phyloP scores from a whole-genome alignment of 2,329 filamentous ascomycete species.

The Pleurostoma richardsiae region DNA sequence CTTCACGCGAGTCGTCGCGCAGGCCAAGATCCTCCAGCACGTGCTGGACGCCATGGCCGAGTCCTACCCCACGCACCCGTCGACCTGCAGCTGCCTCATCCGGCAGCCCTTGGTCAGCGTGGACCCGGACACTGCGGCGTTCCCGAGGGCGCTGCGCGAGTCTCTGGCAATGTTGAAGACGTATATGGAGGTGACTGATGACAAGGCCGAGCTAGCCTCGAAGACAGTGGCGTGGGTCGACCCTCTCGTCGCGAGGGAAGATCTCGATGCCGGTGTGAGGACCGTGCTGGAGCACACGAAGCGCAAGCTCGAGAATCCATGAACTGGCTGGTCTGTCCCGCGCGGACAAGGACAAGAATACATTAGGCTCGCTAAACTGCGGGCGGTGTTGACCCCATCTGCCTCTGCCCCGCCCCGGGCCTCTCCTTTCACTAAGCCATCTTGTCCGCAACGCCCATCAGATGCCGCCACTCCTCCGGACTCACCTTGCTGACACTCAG shows the following conservation, averaged over 20 bases:
- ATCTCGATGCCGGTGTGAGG: constrained; percentile 50
- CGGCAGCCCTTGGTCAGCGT: constrained; percentile 66
- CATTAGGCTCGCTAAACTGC: too few species aligned
- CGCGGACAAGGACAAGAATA: too few species aligned
- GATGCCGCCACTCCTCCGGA: constrained; percentile 58
- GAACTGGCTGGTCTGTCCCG: not conserved
- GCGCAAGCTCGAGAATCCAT: constrained; percentile 22
- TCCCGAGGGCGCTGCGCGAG: constrained; percentile 65
- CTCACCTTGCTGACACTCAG: constrained; percentile 73
- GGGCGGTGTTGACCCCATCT: too few species aligned
- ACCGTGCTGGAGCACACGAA: constrained; percentile 51
- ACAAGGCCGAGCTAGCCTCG: constrained; percentile 37
- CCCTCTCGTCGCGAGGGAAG: constrained; percentile 39
- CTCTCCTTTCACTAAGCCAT: constrained; percentile 27
- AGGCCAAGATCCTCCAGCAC: constrained; percentile 65
- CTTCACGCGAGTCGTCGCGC: constrained; percentile 63
- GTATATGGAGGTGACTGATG: constrained; percentile 35
- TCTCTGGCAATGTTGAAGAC: constrained; percentile 59
- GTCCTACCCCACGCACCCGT: constrained; percentile 53
- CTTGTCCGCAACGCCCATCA: constrained; percentile 47
- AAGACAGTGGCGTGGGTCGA: constrained; percentile 53
- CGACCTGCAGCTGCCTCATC: constrained; percentile 66
- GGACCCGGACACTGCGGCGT: constrained; percentile 58
- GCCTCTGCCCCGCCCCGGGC: too few species aligned
- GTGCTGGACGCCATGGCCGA: constrained; percentile 62